Percentiles rank a stretch among this genome's conserved stretches.
Evolutionary conservation across 169 alveolate species (phyloP).

Genomic region (Eimeria mitis): DNA sequence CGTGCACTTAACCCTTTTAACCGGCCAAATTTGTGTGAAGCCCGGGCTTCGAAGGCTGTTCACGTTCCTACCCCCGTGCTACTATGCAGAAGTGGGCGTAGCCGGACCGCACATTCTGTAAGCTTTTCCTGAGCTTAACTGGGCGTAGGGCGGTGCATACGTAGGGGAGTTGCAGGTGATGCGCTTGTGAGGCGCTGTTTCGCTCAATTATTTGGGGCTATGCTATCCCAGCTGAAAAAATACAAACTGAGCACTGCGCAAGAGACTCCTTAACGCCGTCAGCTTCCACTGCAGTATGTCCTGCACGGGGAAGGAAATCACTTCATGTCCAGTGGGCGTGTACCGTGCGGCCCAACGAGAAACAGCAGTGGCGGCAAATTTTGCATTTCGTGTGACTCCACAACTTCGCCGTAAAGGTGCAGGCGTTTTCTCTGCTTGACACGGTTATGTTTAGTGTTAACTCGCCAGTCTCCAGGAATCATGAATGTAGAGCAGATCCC

Average conservation of each 20-base stretch:
- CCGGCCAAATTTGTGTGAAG: not conserved
- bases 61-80: not conserved
- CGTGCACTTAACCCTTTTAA: conserved; percentile 2
- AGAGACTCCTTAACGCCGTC: not conserved
- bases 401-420: not conserved
- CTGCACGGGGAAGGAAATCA: not conserved
- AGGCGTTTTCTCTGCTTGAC: not conserved
- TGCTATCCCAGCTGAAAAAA: not conserved
- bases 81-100: not conserved
- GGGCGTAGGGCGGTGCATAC: not conserved
- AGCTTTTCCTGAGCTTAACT: not conserved
- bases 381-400: not conserved
- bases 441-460: not conserved
- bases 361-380: not conserved
- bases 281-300: not conserved
- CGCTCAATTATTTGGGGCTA: not conserved
- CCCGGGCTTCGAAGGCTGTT: not conserved
- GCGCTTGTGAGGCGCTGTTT: not conserved
- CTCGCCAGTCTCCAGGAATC: not conserved
- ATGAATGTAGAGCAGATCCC: not conserved
- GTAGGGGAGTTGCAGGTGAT: not conserved
- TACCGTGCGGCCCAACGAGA: not conserved
- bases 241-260: not conserved
- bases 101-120: conserved; percentile 15
- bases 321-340: not conserved